Base-by-base conservation (phyloP, 345 rosid genomes). In the Brassica cretica region DNA sequence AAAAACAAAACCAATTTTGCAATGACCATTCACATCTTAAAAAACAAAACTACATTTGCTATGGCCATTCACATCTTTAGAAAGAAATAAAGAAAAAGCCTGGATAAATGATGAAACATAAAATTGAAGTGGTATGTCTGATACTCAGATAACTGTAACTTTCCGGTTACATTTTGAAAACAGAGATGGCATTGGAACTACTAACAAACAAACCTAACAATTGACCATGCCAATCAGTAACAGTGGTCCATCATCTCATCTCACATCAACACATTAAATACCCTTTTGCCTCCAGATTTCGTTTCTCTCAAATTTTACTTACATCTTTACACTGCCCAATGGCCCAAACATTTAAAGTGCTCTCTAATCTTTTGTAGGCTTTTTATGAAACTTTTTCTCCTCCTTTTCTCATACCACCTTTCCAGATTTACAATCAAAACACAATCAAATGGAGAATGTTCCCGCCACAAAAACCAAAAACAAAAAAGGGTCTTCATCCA, bases 181-280 rank as follows among this genome's bases (percentile, higher is more conserved):
- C 63, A 41, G 1, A 72, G 68, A 68, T 62, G 70, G 1, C 74
- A 67, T n/a, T 78, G 62, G 80, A 64, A 55, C 21, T 39, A 63
- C 58, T 30, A 51, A 68, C 73, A 68, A 68, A 73, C 74, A 68
- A 78, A 69, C 78, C 44, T 18, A 78, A 46, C 68, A 66, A 72
- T 78, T 18, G 77, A 59, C 81, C 77, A 72, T 33, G 61, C 35
- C 70, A 78, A 72, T 72, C 73, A 67, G 46, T 61, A 67, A 67
- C 65, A 78, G 59, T 73, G 78, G 82, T 78, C 82, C 78, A 73
- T 62, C n/a, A 18, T 25, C 69, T 62, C 72, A 44, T 56, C 64
- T 73, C 81, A 61, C 41, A 25, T 33, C 78, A 79, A 27, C 53
- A 74, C 78, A 74, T 79, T 74, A 69, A 51, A 79, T 61, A 73